A percentile compares a stretch with the other conserved stretches of the same genome.
Conservation (phyloP, 1,284 basidiomycete species). For the Neotropicomus parvogracilis region DNA sequence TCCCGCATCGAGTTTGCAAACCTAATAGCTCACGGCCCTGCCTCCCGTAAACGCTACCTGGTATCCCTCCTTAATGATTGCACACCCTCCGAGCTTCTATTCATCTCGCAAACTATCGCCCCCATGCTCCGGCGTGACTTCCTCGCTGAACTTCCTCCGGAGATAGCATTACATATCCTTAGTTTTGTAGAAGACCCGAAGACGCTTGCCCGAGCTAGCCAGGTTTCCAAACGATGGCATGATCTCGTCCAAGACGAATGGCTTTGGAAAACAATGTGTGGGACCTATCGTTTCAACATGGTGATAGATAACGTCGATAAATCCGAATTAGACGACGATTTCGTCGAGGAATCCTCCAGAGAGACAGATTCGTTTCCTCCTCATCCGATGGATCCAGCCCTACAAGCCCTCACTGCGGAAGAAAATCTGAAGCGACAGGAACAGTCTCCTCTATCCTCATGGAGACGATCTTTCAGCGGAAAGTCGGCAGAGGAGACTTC, state of each 20-base stretch:
- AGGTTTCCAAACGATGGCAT: conserved; percentile 79
- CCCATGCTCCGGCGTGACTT: conserved; percentile 89
- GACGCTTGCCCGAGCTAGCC: conserved; percentile 68
- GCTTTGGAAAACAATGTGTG: conserved; percentile 83
- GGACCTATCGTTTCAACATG: conserved; percentile 49
- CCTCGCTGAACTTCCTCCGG: conserved; percentile 76
- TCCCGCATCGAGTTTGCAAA: conserved; percentile 37
- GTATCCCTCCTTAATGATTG: conserved; percentile 62
- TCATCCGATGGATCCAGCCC: conserved; percentile 39
- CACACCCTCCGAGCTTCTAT: conserved; percentile 73
- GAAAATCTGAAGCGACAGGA: conserved; percentile 32
- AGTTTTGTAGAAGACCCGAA: conserved; percentile 79
- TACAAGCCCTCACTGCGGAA: conserved; percentile 37
- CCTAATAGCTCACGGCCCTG: conserved; percentile 35
- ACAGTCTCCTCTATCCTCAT: conserved; percentile 22
- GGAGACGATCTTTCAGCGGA: conserved; percentile 18
- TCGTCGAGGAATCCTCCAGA: conserved; percentile 21
- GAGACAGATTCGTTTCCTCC: conserved; percentile 35
- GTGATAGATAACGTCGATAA: conserved; percentile 15
- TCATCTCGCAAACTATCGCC: conserved; percentile 71
- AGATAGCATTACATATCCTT: conserved; percentile 81
- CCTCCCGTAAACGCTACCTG: conserved; percentile 59
- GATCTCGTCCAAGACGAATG: conserved; percentile 77
- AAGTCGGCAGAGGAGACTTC: conserved; percentile 15
- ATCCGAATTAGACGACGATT: conserved; percentile 11